phyloP scores from a whole-genome alignment of 805 yeast species.

The Allodekkera sacchari region DNA sequence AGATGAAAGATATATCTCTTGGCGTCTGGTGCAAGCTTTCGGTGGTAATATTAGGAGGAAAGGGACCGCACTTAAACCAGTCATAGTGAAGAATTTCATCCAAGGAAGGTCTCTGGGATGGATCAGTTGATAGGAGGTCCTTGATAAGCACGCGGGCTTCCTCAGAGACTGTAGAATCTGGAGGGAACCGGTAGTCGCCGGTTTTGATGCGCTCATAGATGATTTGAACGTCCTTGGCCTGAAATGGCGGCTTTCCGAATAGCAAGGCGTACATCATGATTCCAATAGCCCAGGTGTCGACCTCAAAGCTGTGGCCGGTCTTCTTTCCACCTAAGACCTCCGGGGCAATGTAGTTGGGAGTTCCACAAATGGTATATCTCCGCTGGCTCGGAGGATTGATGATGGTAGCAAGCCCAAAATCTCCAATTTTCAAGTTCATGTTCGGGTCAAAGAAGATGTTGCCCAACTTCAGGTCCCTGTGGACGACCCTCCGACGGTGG shows the following conservation, averaged over 20 bases:
- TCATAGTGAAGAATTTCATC: slow-evolving; percentile 72
- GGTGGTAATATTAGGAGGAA: slow-evolving; percentile 63
- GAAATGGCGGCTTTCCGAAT: slow-evolving; percentile 96
- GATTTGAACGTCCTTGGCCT: slow-evolving; percentile 85
- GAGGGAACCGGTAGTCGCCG: slow-evolving; percentile 75
- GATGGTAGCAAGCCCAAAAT: slow-evolving; percentile 97
- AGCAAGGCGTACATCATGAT: slow-evolving; percentile 91
- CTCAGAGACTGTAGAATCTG: slow-evolving; percentile 42
- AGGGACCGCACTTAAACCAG: slow-evolving; percentile 75
- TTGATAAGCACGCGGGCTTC: slow-evolving; percentile 69
- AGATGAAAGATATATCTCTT: slow-evolving; percentile 40
- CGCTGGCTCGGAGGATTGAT: slow-evolving; percentile 59
- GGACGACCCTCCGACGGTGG: slow-evolving; percentile 88
- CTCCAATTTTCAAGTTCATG: slow-evolving; percentile 94
- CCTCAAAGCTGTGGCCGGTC: slow-evolving; percentile 88
- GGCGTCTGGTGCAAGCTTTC: slow-evolving; percentile 60
- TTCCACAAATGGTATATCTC: slow-evolving; percentile 93
- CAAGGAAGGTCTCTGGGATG: slow-evolving; percentile 71
- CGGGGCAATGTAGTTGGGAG: slow-evolving; percentile 98
- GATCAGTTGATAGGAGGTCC: slow-evolving; percentile 70
- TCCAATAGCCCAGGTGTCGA: slow-evolving; percentile 97
- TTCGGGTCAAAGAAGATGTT: slow-evolving; percentile 90
- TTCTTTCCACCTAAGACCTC: slow-evolving; percentile 87
- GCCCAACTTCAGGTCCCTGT: slow-evolving; percentile 92
- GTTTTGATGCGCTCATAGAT: slow-evolving; percentile 88